Evolutionary conservation across 1,139 yeast genomes (phyloP), one percentile per base, ranked within the genome.

Genomic region (Taphrina communis): DNA sequence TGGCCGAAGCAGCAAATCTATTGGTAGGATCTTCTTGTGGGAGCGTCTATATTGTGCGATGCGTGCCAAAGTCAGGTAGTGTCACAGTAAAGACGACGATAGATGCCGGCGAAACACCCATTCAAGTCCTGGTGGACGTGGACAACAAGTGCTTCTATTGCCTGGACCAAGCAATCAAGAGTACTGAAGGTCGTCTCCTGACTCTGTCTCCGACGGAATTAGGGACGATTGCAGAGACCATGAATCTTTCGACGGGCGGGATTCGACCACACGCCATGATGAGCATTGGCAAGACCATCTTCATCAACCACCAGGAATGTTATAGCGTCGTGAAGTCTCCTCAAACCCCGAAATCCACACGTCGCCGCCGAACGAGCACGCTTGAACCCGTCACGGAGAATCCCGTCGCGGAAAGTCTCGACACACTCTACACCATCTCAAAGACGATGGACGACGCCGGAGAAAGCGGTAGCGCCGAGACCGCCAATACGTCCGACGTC

Each of bases 161-260:
- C 17, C 61, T 63, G 17, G 67, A 63, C 38, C 9, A n/a, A n/a
- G 39, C 44, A 19, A 31, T 46, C 12, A 35, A 11, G 5, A 17
- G 17, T 2, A 8, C 46, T 9, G 39, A 35, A 14, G 67, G 61
- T 17, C 67, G 61, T 7, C 31, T 63, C 46, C 36, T 55, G 39
- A 63, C 67, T 17, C 42, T 63, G 53, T 41, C 56, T 12, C 67
- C 67, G n/a, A 48, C 67, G n/a, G 61, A 53, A 12, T n/a, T 63
- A 5, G 67, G 67, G 38, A 55, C 58, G 17, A 63, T 63, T 7
- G 67, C 55, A 41, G 56, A 63, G 38, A 25, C 39, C 19, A 62
- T 44, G 36, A 36, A 14, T 31, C 38, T 53, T 12, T 6, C 52
- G 8, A 52, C 66, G n/a, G 66, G 57, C 41, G 46, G 56, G 1